A percentile compares a stretch with the other conserved stretches of the same genome.
Evolutionary conservation across 495 filamentous ascomycete genomes (phyloP).

Genomic region (Penicillium odoratum): DNA sequence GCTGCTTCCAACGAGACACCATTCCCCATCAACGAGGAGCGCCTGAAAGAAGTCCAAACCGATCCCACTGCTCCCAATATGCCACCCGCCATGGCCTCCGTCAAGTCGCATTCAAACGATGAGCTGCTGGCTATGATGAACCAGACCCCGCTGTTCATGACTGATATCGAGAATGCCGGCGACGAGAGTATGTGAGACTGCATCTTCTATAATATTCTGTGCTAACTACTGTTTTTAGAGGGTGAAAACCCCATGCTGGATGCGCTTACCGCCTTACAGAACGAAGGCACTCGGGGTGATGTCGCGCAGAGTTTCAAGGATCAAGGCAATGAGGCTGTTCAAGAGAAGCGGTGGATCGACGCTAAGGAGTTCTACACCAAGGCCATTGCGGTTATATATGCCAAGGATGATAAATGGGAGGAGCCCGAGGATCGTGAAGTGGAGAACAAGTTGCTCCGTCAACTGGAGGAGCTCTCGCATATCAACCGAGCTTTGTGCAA

Average conservation of each 20-base stretch:
- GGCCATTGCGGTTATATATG: conserved; percentile 65
- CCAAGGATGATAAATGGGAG: conserved; percentile 55
- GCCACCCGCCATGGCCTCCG: conserved; percentile 59
- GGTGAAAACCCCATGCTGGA: conserved; percentile 75
- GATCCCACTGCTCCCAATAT: conserved; percentile 42
- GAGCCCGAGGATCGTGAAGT: conserved; percentile 46
- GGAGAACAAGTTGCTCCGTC: conserved; percentile 57
- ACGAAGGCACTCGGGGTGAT: conserved; percentile 86
- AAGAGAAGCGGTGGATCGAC: conserved; percentile 71
- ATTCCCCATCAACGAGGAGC: conserved; percentile 47
- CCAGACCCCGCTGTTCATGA: conserved; percentile 92
- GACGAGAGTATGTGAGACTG: conserved; percentile 47
- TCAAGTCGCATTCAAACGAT: conserved; percentile 62
- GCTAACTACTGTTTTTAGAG: conserved; percentile 26
- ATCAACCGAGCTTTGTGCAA: conserved; percentile 88
- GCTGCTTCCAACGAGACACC: conserved; percentile 36
- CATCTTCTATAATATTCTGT: not conserved
- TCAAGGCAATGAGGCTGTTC: conserved; percentile 86
- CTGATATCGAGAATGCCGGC: conserved; percentile 70
- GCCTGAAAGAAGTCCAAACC: conserved; percentile 33
- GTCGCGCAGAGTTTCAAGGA: conserved; percentile 77
- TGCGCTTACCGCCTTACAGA: conserved; percentile 83
- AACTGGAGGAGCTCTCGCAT: conserved; percentile 71
- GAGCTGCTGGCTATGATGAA: conserved; percentile 76
- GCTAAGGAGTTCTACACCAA: conserved; percentile 92